phyloP scores from a whole-genome alignment of 2,329 filamentous ascomycete species.

The Dactylellina haptotyla region DNA sequence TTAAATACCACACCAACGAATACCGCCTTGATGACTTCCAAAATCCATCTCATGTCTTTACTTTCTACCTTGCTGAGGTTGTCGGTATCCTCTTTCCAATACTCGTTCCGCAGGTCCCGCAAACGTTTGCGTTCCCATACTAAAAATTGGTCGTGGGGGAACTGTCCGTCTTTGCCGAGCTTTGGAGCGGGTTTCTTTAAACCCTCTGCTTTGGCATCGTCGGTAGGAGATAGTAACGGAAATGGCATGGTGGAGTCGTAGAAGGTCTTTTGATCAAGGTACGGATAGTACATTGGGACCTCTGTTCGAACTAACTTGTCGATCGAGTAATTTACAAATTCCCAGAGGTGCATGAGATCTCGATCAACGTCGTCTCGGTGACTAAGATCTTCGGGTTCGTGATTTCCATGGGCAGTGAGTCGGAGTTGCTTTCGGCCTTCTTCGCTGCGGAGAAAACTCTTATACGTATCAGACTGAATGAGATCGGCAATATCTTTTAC shows the following conservation, averaged over 20 bases:
- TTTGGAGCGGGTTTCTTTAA: slow-evolving; percentile 32
- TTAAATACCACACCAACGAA: slow-evolving; percentile 49
- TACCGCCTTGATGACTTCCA: slow-evolving; percentile 50
- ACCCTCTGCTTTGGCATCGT: slow-evolving; percentile 34
- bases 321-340: slow-evolving; percentile 52
- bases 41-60: slow-evolving; percentile 53
- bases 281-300: slow-evolving; percentile 52
- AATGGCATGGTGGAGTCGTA: slow-evolving; percentile 44
- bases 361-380: slow-evolving; percentile 48
- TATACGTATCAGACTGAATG: slow-evolving; percentile 41
- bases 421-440: slow-evolving; percentile 49
- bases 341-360: slow-evolving; percentile 53
- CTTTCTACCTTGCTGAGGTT: slow-evolving; percentile 52
- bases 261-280: slow-evolving; percentile 30
- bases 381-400: slow-evolving; percentile 50
- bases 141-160: slow-evolving; percentile 47
- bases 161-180: slow-evolving; percentile 39
- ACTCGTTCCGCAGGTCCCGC: slow-evolving; percentile 48
- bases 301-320: slow-evolving; percentile 41
- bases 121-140: slow-evolving; percentile 47
- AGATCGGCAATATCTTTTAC: slow-evolving; percentile 50
- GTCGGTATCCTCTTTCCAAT: slow-evolving; percentile 53
- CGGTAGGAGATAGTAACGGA: slow-evolving; percentile 28
- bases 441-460: slow-evolving; percentile 32
- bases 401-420: slow-evolving; percentile 47